phyloP scores from a whole-genome alignment of 202 grass and related monocot genomes.

The Setaria viridis region DNA sequence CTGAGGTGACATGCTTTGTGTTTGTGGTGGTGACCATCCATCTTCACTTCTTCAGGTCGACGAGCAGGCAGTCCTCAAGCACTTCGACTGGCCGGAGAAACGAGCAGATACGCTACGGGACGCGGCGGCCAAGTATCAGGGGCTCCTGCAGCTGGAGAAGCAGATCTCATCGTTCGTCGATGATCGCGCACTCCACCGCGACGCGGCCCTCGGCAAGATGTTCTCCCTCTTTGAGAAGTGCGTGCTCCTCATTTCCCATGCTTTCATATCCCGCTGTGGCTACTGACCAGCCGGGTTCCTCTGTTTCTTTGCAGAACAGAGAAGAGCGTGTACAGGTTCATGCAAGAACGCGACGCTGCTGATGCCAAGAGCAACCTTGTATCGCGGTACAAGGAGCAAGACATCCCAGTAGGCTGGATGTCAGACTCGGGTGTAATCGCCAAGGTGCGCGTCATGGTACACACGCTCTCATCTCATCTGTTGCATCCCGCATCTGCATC shows the following conservation, averaged over 20 bases:
- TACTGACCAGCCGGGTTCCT: background rate
- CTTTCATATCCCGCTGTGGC: background rate
- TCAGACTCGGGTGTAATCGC: constrained; percentile 55
- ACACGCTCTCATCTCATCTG: background rate
- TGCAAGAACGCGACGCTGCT: constrained; percentile 55
- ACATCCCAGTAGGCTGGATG: constrained; percentile 67
- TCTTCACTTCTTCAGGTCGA: constrained; percentile 49
- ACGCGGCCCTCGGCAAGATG: constrained; percentile 72
- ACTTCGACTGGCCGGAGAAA: constrained; percentile 81
- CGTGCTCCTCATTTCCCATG: background rate
- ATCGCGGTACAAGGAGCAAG: constrained; percentile 67
- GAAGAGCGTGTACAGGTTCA: constrained; percentile 61
- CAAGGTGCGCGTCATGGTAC: constrained; percentile 52
- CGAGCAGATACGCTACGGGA: constrained; percentile 60
- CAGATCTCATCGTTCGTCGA: constrained; percentile 60
- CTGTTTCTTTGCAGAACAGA: constrained; percentile 55
- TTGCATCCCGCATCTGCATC: background rate
- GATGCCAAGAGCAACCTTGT: constrained; percentile 35
- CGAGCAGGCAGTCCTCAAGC: constrained; percentile 70
- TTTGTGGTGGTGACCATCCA: background rate
- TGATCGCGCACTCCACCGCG: constrained; percentile 57
- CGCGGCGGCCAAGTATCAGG: constrained; percentile 60
- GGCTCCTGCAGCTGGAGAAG: constrained; percentile 63
- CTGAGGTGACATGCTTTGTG: background rate
- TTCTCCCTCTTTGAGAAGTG: constrained; percentile 75